These are phyloP conservation scores for Neoarthrinium moseri DNA, from an alignment of 2,329 filamentous ascomycete genomes.

Conservation along the genomic window DNA sequence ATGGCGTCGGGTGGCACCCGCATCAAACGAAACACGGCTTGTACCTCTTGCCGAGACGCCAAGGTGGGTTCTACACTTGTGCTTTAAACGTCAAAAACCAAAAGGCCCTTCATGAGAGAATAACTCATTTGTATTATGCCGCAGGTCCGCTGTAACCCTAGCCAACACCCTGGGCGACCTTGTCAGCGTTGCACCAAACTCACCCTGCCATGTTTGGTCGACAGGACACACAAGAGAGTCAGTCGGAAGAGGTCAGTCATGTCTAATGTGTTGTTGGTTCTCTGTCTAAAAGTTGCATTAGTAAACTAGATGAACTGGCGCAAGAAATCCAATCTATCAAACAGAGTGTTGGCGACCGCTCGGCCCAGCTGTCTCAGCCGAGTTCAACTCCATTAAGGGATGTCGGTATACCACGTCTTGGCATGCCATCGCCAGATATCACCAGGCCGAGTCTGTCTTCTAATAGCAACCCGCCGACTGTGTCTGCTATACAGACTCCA, in stretches of 20 bases:
- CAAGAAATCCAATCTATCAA: slow-evolving; percentile 56
- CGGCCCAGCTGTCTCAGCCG: neutral
- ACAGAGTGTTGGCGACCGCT: slow-evolving; percentile 40
- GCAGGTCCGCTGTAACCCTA: slow-evolving; percentile 32
- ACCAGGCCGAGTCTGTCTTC: slow-evolving; percentile 8
- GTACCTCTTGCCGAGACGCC: slow-evolving; percentile 30
- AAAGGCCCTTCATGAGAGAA: neutral
- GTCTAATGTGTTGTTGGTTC: too few relatives aligned
- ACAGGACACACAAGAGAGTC: slow-evolving; percentile 29
- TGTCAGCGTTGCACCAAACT: slow-evolving; percentile 30
- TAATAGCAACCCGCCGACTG: slow-evolving; percentile 20
- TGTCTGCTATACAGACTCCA: slow-evolving; percentile 25
- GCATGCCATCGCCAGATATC: slow-evolving; percentile 13
- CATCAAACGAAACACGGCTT: slow-evolving; percentile 31
- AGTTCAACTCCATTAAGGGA: slow-evolving; percentile 15
- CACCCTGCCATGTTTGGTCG: slow-evolving; percentile 26
- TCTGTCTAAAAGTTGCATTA: slow-evolving; percentile 1
- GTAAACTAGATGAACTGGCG: slow-evolving; percentile 55
- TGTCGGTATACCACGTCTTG: slow-evolving; percentile 13
- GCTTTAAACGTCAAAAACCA: neutral
- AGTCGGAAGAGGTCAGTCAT: slow-evolving; percentile 27
- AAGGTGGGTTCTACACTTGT: slow-evolving; percentile 21
- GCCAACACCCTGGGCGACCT: slow-evolving; percentile 20
- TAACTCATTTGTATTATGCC: neutral
- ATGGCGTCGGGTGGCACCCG: slow-evolving; percentile 12